These are phyloP conservation scores for Neurospora hispaniola DNA, from an alignment of 495 filamentous ascomycete species.

Conservation along the genomic window DNA sequence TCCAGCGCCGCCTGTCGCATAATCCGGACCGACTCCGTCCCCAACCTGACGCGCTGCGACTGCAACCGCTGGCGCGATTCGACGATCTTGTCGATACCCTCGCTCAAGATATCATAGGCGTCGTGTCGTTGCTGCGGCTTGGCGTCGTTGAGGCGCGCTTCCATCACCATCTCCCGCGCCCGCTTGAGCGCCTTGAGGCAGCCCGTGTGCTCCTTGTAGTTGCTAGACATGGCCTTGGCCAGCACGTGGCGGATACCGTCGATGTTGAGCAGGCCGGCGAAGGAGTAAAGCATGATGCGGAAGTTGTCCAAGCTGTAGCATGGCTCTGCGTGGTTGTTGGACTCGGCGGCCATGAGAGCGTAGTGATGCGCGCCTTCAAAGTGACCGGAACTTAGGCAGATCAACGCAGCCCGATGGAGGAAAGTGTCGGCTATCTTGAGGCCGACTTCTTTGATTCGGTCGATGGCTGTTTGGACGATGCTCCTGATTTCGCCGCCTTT, in stretches of 20 bases:
- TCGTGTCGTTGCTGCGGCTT: background rate
- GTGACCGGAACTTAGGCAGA: conserved; percentile 20
- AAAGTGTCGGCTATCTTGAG: conserved; percentile 19
- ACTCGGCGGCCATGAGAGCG: conserved; percentile 23
- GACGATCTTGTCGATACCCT: conserved; percentile 6
- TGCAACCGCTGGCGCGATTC: conserved; percentile 6
- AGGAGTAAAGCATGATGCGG: conserved; percentile 27
- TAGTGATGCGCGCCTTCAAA: conserved; percentile 23
- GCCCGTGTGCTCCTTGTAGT: conserved; percentile 17
- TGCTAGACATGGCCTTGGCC: conserved; percentile 16
- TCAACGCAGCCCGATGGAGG: conserved; percentile 29
- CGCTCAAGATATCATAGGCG: conserved; percentile 4
- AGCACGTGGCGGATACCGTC: conserved; percentile 23
- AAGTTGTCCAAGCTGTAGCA: conserved; percentile 32
- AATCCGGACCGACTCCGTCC: conserved; percentile 12
- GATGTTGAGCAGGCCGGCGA: conserved; percentile 24
- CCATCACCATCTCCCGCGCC: conserved; percentile 13
- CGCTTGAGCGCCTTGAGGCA: conserved; percentile 23
- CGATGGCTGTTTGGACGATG: conserved; percentile 7
- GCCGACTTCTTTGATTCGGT: conserved; percentile 1
- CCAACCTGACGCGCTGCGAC: conserved; percentile 9
- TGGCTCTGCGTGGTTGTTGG: conserved; percentile 8
- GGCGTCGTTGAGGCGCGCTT: background rate
- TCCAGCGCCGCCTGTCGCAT: conserved; percentile 18
- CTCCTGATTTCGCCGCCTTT: background rate